phyloP scores from a whole-genome alignment of 495 filamentous ascomycete genomes.

The Aspergillus indologenus region DNA sequence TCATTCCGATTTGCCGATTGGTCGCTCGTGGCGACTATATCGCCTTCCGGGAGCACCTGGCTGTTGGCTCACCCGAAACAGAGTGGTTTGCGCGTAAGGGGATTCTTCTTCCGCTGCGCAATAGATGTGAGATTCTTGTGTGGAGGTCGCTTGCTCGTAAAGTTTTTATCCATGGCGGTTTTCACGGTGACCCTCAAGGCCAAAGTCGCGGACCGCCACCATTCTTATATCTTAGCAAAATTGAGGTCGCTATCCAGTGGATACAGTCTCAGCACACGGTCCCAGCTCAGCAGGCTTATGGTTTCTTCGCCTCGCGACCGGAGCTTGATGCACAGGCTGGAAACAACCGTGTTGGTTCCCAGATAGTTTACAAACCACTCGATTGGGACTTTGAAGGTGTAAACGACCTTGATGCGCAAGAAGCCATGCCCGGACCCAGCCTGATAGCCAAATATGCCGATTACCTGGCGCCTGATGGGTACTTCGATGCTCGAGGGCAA shows the following conservation, averaged over 20 bases:
- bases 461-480: conserved; percentile 35
- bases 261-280: conserved; percentile 32
- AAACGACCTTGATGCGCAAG: conserved; percentile 10
- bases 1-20: conserved; percentile 69
- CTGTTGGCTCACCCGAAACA: conserved; percentile 44
- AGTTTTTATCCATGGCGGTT: conserved; percentile 64
- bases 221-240: conserved; percentile 41
- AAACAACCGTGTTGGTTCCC: conserved; percentile 28
- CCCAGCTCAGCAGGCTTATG: not conserved
- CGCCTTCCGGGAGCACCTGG: conserved; percentile 66
- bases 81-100: conserved; percentile 76
- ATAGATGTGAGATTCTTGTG: conserved; percentile 73
- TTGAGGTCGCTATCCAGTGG: conserved; percentile 39
- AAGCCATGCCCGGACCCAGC: conserved; percentile 14
- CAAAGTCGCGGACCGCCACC: conserved; percentile 42
- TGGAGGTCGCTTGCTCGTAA: conserved; percentile 81
- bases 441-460: conserved; percentile 34
- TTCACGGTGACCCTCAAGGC: conserved; percentile 44
- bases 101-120: conserved; percentile 66
- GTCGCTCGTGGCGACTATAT: conserved; percentile 76
- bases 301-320: conserved; percentile 1
- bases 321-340: conserved; percentile 15
- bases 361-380: conserved; percentile 27
- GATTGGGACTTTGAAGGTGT: conserved; percentile 36
- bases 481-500: conserved; percentile 35